phyloP scores from a whole-genome alignment of 257 asterid genomes.

The Verbena officinalis region DNA sequence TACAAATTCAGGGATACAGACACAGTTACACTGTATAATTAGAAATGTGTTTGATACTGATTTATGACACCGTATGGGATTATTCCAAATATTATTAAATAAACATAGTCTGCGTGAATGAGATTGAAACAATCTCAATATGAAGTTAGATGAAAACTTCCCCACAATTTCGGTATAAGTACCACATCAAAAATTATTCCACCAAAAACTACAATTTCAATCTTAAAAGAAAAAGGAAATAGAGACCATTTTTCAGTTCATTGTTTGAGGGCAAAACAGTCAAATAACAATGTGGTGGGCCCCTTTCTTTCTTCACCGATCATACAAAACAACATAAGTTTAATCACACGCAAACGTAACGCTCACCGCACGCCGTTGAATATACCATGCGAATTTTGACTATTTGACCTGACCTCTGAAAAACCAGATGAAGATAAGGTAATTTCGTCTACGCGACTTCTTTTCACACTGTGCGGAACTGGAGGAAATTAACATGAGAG shows the following conservation, averaged over 20 bases:
- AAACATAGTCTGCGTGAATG: no score
- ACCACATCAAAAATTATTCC: no score
- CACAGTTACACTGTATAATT: no score
- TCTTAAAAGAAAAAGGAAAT: not conserved
- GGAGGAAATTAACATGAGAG: constrained; percentile 14
- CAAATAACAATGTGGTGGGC: not conserved
- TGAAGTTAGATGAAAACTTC: no score
- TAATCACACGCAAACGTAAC: constrained; percentile 17
- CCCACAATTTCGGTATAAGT: no score
- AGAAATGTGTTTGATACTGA: no score
- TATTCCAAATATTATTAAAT: no score
- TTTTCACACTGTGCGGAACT: constrained; percentile 21
- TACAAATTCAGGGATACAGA: no score
- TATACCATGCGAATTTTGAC: not conserved
- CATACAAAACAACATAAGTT: not conserved
- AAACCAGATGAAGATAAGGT: not conserved
- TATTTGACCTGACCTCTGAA: no score
- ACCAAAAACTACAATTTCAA: no score
- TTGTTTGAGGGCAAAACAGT: constrained; percentile 20
- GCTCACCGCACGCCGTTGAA: constrained; percentile 27
- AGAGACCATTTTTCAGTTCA: not conserved
- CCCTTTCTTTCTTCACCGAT: not conserved
- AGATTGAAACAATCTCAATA: no score
- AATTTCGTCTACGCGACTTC: not conserved
- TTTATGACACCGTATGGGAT: no score